Evolutionary conservation across 169 alveolate genomes (phyloP).

Genomic region (Eimeria necatrix): DNA sequence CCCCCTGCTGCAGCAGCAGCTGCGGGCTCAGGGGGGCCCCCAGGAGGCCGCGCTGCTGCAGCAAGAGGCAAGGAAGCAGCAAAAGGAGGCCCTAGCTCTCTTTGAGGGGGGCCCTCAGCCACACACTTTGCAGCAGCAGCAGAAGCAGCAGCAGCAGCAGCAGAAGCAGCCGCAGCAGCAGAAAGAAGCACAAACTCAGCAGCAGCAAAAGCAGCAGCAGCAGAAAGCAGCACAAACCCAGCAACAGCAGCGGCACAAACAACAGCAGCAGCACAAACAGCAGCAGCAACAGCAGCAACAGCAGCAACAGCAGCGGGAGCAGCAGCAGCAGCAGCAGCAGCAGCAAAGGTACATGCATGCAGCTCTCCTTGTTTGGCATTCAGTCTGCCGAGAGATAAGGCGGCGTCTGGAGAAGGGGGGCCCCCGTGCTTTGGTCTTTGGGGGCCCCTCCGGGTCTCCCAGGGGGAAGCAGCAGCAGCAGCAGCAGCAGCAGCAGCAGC

Average conservation of each 20-base stretch:
- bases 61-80: not conserved
- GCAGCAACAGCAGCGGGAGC: not conserved
- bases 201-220: conserved; percentile 1
- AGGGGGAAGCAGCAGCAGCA: not conserved
- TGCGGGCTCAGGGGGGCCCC: conserved; percentile 13
- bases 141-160: not conserved
- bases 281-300: not conserved
- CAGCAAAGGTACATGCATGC: not conserved
- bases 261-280: not conserved
- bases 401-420: not conserved
- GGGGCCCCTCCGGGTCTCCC: not conserved
- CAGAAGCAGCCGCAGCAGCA: conserved; percentile 33
- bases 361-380: not conserved
- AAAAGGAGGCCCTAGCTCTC: not conserved
- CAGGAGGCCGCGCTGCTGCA: not conserved
- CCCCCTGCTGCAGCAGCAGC: conserved; percentile 28
- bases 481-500: too few species aligned
- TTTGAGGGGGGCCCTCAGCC: not conserved
- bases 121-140: not conserved
- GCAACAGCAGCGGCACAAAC: not conserved
- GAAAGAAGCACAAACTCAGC: not conserved
- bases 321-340: conserved; percentile 40
- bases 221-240: not conserved
- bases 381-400: not conserved
- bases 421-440: conserved; percentile 3